A percentile compares a stretch with the other conserved stretches of the same genome.
These are phyloP conservation scores for Solanum dulcamara DNA, from an alignment of 257 asterid species.

Conservation along the genomic window DNA sequence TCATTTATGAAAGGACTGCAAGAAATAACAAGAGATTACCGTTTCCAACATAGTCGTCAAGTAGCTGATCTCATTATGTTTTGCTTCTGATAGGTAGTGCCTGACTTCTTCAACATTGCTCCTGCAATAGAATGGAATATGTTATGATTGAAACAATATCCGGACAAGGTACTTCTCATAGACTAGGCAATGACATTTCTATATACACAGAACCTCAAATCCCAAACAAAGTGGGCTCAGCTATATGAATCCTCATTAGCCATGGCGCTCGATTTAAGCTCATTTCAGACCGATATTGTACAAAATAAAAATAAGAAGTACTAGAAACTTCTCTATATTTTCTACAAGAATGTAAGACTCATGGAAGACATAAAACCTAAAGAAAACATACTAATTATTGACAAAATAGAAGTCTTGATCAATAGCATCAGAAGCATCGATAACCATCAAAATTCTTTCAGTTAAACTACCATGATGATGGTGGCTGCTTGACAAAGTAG, in stretches of 20 bases:
- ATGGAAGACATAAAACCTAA: neutral
- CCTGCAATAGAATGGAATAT: slow-evolving; percentile 26
- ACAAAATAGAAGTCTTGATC: slow-evolving; percentile 2
- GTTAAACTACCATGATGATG: neutral
- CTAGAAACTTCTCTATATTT: neutral
- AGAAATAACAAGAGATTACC: slow-evolving; percentile 23
- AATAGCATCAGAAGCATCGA: neutral
- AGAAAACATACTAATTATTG: neutral
- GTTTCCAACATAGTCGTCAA: slow-evolving; percentile 40
- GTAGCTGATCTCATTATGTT: slow-evolving; percentile 44
- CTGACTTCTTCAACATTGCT: slow-evolving; percentile 42
- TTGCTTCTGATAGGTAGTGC: slow-evolving; percentile 29
- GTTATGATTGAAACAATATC: neutral
- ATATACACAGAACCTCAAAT: neutral
- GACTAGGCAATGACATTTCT: neutral
- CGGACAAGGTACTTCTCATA: neutral
- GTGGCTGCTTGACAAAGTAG: neutral
- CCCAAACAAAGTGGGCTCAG: neutral
- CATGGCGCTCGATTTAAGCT: neutral
- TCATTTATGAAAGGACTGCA: neutral
- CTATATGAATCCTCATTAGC: neutral
- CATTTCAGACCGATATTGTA: neutral
- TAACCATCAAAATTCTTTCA: neutral
- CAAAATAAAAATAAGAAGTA: neutral
- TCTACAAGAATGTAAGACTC: neutral